Percentiles rank a stretch among this genome's conserved stretches.
These are phyloP conservation scores for Entomortierella lignicola DNA, from an alignment of 192 early-diverging fungal species.

Conservation along the genomic window DNA sequence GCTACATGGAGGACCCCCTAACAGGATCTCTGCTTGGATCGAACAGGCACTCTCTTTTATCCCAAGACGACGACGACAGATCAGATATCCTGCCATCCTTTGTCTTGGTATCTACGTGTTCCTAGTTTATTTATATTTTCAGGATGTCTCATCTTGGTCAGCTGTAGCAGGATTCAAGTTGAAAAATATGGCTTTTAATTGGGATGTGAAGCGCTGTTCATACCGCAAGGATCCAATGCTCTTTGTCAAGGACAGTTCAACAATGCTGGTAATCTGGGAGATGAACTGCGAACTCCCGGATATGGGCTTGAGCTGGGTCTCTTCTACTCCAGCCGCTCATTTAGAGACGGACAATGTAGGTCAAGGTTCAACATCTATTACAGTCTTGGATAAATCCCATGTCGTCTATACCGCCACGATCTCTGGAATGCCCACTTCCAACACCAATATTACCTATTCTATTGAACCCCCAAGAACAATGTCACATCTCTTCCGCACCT, in stretches of 20 bases:
- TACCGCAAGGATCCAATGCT: conserved; percentile 66
- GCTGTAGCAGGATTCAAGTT: conserved; percentile 54
- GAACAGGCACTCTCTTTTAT: conserved; percentile 21
- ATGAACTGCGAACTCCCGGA: conserved; percentile 63
- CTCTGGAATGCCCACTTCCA: conserved; percentile 35
- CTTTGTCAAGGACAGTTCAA: conserved; percentile 59
- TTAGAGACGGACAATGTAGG: neutral
- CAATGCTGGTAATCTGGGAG: conserved; percentile 67
- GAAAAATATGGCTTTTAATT: conserved; percentile 60
- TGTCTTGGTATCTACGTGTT: conserved; percentile 27
- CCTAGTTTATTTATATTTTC: conserved; percentile 33
- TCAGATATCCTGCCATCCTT: conserved; percentile 28
- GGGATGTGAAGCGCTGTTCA: conserved; percentile 59
- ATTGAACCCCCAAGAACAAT: conserved; percentile 19
- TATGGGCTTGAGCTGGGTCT: conserved; percentile 56
- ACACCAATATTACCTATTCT: conserved; percentile 42
- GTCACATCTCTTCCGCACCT: conserved; percentile 37
- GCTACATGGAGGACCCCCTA: conserved; percentile 25
- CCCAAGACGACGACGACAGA: conserved; percentile 38
- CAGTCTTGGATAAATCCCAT: conserved; percentile 25
- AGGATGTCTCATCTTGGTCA: conserved; percentile 22
- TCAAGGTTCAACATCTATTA: conserved; percentile 14
- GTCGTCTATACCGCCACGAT: conserved; percentile 37
- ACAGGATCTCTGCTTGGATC: conserved; percentile 15
- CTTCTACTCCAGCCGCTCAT: neutral